A percentile compares a stretch with the other conserved stretches of the same genome.
Evolutionary conservation across 1,284 basidiomycete genomes (phyloP).

Genomic region (Fomitopsis palustris): DNA sequence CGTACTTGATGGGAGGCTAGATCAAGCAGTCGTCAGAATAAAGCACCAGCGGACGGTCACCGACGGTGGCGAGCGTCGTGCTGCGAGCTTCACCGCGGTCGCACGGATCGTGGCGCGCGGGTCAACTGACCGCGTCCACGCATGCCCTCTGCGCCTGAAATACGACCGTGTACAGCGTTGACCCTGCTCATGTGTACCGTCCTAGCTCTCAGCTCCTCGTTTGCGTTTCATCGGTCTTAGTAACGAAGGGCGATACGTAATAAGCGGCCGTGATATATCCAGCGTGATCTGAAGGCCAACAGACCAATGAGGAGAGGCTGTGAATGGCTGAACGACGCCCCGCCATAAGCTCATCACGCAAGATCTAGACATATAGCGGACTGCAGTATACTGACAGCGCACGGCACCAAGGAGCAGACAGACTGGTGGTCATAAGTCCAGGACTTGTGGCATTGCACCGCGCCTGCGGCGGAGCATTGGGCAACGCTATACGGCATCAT

Average conservation of each 20-base stretch:
- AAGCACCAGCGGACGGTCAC: neutral
- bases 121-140: constrained; percentile 8
- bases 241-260: neutral
- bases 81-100: neutral
- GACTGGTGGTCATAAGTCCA: too few species aligned
- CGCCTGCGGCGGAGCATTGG: too few species aligned
- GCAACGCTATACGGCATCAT: too few species aligned
- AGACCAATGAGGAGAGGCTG: neutral
- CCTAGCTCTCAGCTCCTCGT: neutral
- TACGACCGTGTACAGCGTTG: neutral
- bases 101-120: constrained; percentile 1
- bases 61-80: neutral
- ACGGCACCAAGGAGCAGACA: too few species aligned
- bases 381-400: too few species aligned
- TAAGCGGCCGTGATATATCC: neutral
- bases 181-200: neutral
- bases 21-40: neutral
- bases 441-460: neutral
- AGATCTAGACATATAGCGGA: too few species aligned
- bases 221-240: neutral
- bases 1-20: neutral
- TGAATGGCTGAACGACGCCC: too few species aligned
- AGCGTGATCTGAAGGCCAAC: neutral
- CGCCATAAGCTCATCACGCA: too few species aligned
- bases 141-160: constrained; percentile 3